These are phyloP conservation scores for Mycena rosella DNA, from an alignment of 768 basidiomycete genomes.

Conservation along the genomic window DNA sequence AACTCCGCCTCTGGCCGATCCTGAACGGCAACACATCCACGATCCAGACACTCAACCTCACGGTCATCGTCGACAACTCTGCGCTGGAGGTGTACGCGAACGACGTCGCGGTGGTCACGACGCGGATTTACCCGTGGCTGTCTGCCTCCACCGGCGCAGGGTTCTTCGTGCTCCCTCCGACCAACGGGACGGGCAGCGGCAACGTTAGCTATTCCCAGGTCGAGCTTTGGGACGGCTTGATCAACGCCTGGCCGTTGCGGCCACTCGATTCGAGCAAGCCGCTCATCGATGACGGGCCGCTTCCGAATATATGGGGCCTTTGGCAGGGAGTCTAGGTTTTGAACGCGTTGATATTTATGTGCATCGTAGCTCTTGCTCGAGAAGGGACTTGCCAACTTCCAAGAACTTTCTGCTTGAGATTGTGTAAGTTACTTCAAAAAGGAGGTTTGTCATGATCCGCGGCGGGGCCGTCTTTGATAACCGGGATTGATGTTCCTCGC, in stretches of 20 bases:
- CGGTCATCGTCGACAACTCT: conserved; percentile 31
- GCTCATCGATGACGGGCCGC: conserved; percentile 28
- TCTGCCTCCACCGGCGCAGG: conserved; percentile 25
- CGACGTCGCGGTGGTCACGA: conserved; percentile 28
- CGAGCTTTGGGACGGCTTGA: conserved; percentile 33
- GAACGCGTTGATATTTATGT: background rate
- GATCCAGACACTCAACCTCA: conserved; percentile 30
- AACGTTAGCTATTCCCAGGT: conserved; percentile 16
- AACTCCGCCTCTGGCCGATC: conserved; percentile 32
- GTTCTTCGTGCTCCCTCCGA: conserved; percentile 16
- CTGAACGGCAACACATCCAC: conserved; percentile 25
- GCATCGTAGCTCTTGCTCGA: background rate
- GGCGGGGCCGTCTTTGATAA: too few relatives aligned
- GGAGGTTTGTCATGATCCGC: too few relatives aligned
- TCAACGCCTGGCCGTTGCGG: conserved; percentile 28
- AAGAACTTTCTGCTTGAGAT: too few relatives aligned
- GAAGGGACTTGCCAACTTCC: too few relatives aligned
- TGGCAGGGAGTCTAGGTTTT: conserved; percentile 15
- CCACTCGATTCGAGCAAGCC: conserved; percentile 26
- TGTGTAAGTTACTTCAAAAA: too few relatives aligned
- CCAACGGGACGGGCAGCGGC: background rate
- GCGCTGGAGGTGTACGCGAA: conserved; percentile 31
- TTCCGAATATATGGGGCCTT: conserved; percentile 30
- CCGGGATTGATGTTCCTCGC: too few relatives aligned
- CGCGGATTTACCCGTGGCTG: conserved; percentile 30